Percentiles rank a stretch among this genome's conserved stretches.
These are phyloP conservation scores for Spinacia oleracea DNA, from an alignment of 179 eudicot genomes.

Conservation along the genomic window DNA sequence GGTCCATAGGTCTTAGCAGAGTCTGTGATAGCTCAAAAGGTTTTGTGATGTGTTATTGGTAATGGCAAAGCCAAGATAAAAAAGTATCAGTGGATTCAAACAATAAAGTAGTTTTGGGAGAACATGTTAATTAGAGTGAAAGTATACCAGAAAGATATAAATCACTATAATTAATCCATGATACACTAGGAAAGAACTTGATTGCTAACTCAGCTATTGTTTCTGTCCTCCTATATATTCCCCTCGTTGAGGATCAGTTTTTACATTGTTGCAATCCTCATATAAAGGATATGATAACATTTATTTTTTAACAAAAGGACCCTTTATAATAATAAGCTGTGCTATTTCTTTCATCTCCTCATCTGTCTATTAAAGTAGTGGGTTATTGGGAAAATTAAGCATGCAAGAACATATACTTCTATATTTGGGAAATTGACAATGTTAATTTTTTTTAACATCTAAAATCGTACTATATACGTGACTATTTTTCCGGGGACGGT, in stretches of 20 bases:
- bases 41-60: background rate
- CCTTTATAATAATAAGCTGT: too few relatives aligned
- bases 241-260: background rate
- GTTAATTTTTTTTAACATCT: background rate
- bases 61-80: background rate
- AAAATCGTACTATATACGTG: background rate
- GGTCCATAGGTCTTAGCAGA: background rate
- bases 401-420: background rate
- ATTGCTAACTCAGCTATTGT: background rate
- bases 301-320: too few relatives aligned
- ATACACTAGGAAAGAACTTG: too few relatives aligned
- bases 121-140: too few relatives aligned
- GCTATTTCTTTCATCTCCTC: background rate
- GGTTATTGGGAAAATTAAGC: background rate
- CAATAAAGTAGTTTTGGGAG: background rate
- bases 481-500: background rate
- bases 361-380: too few relatives aligned
- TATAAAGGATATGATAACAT: background rate
- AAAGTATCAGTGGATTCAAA: background rate
- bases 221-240: too few relatives aligned
- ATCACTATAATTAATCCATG: too few relatives aligned
- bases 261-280: too few relatives aligned
- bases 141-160: too few relatives aligned
- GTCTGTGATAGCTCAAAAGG: background rate
- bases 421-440: background rate